Evolutionary conservation across 768 basidiomycete species (phyloP), one percentile per base, ranked within the genome.

Genomic region (Tulasnella sp.): DNA sequence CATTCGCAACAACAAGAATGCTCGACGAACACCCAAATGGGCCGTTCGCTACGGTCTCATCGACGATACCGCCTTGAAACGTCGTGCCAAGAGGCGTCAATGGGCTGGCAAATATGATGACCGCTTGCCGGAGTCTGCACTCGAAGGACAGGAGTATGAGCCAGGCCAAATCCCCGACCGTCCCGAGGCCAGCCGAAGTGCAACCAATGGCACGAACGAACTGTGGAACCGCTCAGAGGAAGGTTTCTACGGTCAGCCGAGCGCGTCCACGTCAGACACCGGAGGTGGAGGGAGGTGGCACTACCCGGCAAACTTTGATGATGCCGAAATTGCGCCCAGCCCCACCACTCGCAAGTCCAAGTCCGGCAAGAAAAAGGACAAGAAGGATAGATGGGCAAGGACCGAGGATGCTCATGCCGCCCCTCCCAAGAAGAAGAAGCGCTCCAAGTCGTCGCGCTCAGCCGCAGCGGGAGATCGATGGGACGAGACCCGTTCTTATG

Each of bases 1-100:
- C 85, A 91, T 98, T 82, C 89, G 97, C 79, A 98, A 98, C 87
- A 98, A 98, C 88, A 95, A 97, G 88, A 97, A 91, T 82, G 90
- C 94, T 84, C 88, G 89, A 19, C 91, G 97, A 68, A 98, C 97
- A n/a, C 97, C 97, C 27, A 97, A 98, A 85, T 98, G 97, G 97
- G 93, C 92, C 0, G 88, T 94, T 85, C 90, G 92, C 81, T 95
- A 95, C 85, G 97, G 97, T 52, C 93, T 98, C 71, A 91, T 98
- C 81, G 91, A 96, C 84, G 92, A 90, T 34, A 87, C 91, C 46
- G 91, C 92, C 82, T 92, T 94, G 84, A 88, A 90, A 82, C 93
- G 96, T 83, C 92, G 93, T 78, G 89, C 92, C 83, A 89, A 88
- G 80, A 93, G 92, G 84, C 94, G 92, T 71, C 93, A 94, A 82